These are phyloP conservation scores for Groenewaldozyma sp. DNA, from an alignment of 1,139 yeast species.

Conservation along the genomic window DNA sequence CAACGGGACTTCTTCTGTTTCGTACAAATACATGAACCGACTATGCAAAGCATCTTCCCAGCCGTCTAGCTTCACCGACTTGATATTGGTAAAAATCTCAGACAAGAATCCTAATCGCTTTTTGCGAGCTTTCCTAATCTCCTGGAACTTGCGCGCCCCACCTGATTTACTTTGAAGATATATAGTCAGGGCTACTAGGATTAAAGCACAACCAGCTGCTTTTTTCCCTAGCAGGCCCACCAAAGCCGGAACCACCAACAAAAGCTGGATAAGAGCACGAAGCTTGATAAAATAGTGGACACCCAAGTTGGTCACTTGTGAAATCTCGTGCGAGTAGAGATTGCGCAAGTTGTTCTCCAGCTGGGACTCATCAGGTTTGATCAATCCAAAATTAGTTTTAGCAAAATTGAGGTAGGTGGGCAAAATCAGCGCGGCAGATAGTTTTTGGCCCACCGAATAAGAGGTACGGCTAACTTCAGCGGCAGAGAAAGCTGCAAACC, in stretches of 20 bases:
- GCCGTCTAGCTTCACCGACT: conserved; percentile 61
- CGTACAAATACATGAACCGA: conserved; percentile 52
- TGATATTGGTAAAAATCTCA: conserved; percentile 35
- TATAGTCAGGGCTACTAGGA: background rate
- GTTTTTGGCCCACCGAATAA: background rate
- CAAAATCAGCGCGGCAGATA: background rate
- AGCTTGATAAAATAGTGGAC: background rate
- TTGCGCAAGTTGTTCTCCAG: conserved; percentile 1
- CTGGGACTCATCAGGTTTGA: conserved; percentile 3
- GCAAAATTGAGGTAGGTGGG: background rate
- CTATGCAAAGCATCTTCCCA: conserved; percentile 63
- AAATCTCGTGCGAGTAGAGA: background rate
- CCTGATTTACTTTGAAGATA: background rate
- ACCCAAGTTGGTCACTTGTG: no score
- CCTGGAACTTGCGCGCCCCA: background rate
- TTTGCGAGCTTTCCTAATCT: background rate
- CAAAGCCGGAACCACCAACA: background rate
- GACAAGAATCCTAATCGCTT: background rate
- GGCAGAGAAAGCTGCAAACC: background rate
- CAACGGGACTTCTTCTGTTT: conserved; percentile 71
- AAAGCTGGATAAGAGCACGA: background rate
- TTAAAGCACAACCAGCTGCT: background rate
- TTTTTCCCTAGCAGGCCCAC: background rate
- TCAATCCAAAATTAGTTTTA: background rate
- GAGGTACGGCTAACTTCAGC: background rate